phyloP scores from a whole-genome alignment of 441 rosid genomes.

The Melianthus villosus region DNA sequence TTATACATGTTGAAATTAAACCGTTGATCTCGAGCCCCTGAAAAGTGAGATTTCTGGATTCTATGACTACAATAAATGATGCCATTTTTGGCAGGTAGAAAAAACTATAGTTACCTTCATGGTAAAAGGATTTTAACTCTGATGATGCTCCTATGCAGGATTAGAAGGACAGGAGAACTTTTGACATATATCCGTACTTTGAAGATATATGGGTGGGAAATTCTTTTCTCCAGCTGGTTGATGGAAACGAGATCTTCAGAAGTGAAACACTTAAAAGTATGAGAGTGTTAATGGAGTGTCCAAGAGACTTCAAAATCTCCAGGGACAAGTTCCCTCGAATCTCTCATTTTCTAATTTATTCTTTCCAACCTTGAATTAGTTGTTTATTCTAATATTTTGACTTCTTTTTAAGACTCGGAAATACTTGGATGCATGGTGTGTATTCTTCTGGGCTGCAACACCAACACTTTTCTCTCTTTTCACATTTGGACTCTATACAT shows the following conservation, averaged over 20 bases:
- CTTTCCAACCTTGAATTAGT: neutral
- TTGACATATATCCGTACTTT: conserved; percentile 65
- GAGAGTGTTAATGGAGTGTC: conserved; percentile 9
- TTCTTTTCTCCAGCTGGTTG: conserved; percentile 63
- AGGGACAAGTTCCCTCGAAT: no score
- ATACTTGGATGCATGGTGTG: conserved; percentile 97
- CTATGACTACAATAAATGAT: neutral
- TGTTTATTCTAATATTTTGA: conserved; percentile 9
- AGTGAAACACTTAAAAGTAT: conserved; percentile 76
- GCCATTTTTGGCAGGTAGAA: neutral
- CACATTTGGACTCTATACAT: conserved; percentile 69
- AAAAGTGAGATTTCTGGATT: no score
- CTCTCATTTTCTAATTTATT: no score
- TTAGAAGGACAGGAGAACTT: conserved; percentile 83
- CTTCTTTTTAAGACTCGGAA: conserved; percentile 52
- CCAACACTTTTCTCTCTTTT: conserved; percentile 78
- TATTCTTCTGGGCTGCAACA: conserved; percentile 96
- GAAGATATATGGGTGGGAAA: conserved; percentile 89
- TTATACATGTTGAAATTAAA: no score
- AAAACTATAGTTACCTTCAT: neutral
- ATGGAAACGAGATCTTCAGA: conserved; percentile 64
- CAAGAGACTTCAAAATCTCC: neutral
- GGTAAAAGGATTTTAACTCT: conserved; percentile 3
- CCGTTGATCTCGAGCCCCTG: no score
- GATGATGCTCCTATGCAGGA: conserved; percentile 31